These are phyloP conservation scores for Candida gigantensis DNA, from an alignment of 1,139 yeast species.

Conservation along the genomic window DNA sequence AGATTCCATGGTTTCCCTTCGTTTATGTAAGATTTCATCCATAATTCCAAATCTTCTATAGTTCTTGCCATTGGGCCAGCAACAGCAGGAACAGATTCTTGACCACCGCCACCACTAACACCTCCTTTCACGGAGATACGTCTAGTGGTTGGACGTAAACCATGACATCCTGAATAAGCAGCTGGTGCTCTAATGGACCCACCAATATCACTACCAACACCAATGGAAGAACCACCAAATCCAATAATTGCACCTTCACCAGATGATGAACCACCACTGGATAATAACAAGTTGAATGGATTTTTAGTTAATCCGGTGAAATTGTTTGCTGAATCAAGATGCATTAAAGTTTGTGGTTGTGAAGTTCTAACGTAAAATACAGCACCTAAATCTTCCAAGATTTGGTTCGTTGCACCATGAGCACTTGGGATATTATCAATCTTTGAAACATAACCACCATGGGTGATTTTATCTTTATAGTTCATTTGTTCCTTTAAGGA, in stretches of 20 bases:
- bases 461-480: conserved; percentile 56
- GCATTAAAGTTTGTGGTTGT: conserved; percentile 41
- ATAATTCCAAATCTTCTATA: conserved; percentile 63
- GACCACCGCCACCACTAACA: conserved; percentile 55
- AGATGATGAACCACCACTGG: conserved; percentile 41
- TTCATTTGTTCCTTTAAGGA: conserved; percentile 57
- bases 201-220: conserved; percentile 60
- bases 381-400: conserved; percentile 32
- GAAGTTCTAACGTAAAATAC: conserved; percentile 36
- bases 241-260: conserved; percentile 40
- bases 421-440: conserved; percentile 47
- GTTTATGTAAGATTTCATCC: conserved; percentile 57
- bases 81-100: conserved; percentile 59
- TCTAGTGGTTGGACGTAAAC: conserved; percentile 67
- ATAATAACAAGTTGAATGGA: conserved; percentile 31
- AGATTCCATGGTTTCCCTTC: conserved; percentile 69
- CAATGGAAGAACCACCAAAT: conserved; percentile 45
- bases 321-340: conserved; percentile 39
- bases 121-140: conserved; percentile 56
- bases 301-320: conserved; percentile 35
- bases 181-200: conserved; percentile 55
- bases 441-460: conserved; percentile 61
- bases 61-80: conserved; percentile 65
- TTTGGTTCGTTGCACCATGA: conserved; percentile 28
- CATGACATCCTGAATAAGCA: conserved; percentile 58